Conservation (phyloP, 768 basidiomycete genomes). For the Rhodocollybia butyracea region DNA sequence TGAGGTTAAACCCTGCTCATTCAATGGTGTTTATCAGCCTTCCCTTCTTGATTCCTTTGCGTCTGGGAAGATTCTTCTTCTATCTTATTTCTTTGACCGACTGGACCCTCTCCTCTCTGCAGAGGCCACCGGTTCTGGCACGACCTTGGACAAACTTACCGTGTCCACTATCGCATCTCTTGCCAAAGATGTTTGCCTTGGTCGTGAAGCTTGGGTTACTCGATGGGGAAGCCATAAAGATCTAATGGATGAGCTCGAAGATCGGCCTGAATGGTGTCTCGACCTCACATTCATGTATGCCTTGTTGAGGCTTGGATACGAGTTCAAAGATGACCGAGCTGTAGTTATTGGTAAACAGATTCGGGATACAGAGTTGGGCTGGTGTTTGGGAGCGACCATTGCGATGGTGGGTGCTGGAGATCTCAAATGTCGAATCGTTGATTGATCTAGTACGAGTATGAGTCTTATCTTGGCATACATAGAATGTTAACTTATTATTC, state of each 20-base stretch:
- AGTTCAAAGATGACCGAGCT: constrained; percentile 67
- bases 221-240: constrained; percentile 37
- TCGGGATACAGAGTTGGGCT: constrained; percentile 86
- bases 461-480: neutral
- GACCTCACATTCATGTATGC: constrained; percentile 96
- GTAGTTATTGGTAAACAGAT: constrained; percentile 86
- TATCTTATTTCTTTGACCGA: constrained; percentile 98
- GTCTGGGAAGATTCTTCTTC: constrained; percentile 78
- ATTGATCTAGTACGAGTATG: neutral
- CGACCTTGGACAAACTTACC: constrained; percentile 30
- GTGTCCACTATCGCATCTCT: constrained; percentile 60
- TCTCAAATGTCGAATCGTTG: constrained; percentile 43
- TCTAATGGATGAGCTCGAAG: constrained; percentile 62
- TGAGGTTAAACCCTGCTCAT: constrained; percentile 91
- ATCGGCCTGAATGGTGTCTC: constrained; percentile 90
- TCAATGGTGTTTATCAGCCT: constrained; percentile 97
- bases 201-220: constrained; percentile 55
- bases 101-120: constrained; percentile 66
- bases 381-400: constrained; percentile 86
- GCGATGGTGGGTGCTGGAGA: constrained; percentile 63
- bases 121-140: constrained; percentile 15
- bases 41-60: constrained; percentile 87
- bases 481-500: neutral
- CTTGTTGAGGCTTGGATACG: constrained; percentile 85
- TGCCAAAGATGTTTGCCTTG: constrained; percentile 72